Conservation (phyloP, 768 basidiomycete species). For the Tylopilus vinaceipallidus region DNA sequence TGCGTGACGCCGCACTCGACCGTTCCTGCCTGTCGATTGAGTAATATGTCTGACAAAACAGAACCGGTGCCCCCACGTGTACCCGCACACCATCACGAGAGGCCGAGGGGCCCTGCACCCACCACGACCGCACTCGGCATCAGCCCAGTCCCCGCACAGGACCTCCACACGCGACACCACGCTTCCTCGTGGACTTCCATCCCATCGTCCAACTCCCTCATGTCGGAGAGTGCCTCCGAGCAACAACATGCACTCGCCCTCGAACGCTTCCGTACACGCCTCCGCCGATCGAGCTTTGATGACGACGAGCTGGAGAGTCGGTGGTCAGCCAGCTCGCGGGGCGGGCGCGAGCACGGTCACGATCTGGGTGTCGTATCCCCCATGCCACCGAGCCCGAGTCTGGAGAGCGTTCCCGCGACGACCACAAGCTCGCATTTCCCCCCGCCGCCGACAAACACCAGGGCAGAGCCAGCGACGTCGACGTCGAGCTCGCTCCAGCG, state of each 20-base stretch:
- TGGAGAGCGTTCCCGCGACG: conserved; percentile 13
- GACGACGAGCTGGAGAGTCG: conserved; percentile 26
- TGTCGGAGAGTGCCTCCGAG: conserved; percentile 45
- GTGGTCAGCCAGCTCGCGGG: conserved; percentile 20
- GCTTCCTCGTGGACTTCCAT: conserved; percentile 31
- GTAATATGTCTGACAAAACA: conserved; percentile 6
- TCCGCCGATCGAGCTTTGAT: conserved; percentile 22
- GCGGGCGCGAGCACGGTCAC: conserved; percentile 11
- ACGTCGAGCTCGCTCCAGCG: conserved; percentile 12
- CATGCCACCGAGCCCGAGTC: conserved; percentile 8
- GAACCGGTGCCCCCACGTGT: conserved; percentile 18
- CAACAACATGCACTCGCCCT: conserved; percentile 38
- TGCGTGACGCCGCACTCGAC: too few species aligned
- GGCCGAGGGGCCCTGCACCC: conserved; percentile 15
- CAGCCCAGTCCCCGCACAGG: conserved; percentile 12
- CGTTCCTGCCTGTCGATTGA: not conserved
- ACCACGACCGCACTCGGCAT: conserved; percentile 2
- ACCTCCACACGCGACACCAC: conserved; percentile 19
- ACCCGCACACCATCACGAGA: conserved; percentile 9
- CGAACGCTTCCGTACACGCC: conserved; percentile 31
- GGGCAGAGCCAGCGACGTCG: conserved; percentile 7
- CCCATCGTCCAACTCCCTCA: conserved; percentile 39
- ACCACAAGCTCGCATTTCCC: conserved; percentile 11
- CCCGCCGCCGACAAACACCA: conserved; percentile 1
- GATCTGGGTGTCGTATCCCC: conserved; percentile 15